Base-by-base conservation (phyloP, 2,329 filamentous ascomycete species). In the Xylaria hypoxylon region DNA sequence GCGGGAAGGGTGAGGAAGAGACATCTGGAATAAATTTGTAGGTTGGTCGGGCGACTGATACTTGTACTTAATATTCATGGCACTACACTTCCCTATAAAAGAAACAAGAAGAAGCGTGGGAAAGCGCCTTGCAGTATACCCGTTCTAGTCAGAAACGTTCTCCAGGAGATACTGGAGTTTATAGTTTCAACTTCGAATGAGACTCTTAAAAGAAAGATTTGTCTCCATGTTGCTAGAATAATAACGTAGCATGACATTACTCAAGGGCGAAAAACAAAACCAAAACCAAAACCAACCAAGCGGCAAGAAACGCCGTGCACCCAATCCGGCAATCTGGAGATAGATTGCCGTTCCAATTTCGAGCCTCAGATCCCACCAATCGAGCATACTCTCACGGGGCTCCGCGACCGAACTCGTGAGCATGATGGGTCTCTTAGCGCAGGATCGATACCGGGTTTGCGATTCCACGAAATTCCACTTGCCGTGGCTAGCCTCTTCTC, bases 321-420 rank as follows among this genome's bases (percentile, higher is more conserved):
- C 69, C 56, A 70, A 74, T 72, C 48, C 58, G 72, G 71, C 42
- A 74, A 73, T 67, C 70, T 70, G 71, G 72, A 73, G 69, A 71
- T 63, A 58, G 35, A 68, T 52, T 68, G 50, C 72, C 72, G 72
- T 68, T 44, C 62, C 62, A 62, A 63, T 70, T 63, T 44, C 53
- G 55, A 42, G 62, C 10, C 33, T 62, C 59, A 47, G 62, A 66
- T 60, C 52, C 68, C 64, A 70, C 71, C 71, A 72, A 72, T 71
- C 8, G 55, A 63, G 55, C 15, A 26, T 17, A n/a, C 26, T 63
- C 17, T 19, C 35, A 55, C 48, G 56, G 59, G 42, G 40, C 26
- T 56, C 55, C 55, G 62, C 44, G 22, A 15, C 35, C 35, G 40
- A 60, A 11, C 38, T 45, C 62, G 59, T 61, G 59, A 61, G 61